Base-by-base conservation (phyloP, 139 green algal species). In the Tetratostichococcus sp. region DNA sequence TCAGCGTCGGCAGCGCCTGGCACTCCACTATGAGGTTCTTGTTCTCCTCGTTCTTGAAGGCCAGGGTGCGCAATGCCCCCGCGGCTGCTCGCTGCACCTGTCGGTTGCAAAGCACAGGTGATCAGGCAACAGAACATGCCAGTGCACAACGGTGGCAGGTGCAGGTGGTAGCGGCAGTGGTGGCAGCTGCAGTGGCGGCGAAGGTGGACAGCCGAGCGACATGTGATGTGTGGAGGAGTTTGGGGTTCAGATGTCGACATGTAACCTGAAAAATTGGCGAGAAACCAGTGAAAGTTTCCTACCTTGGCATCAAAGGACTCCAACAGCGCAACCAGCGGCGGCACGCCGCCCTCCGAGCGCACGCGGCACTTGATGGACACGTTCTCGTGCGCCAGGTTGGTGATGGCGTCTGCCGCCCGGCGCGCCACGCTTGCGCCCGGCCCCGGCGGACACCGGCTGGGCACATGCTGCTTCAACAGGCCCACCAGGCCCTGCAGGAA, bases 21-120 rank as follows among this genome's bases (percentile, higher is more conserved):
- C 89, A 89, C 39, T 98, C 90, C 62, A 98, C 95, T 21, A 99
- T 99, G 79, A 95, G 89, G 32, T 92, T 88, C 80, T 99, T 99
- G 88, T 98, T 98, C 58, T 97, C 91, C 32, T 98, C 94, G 70
- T 98, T 98, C 75, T 98, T 98, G 86, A 99, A 99, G 0, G 96
- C 95, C 30, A 99, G 85, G 4, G 94, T 98, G 31, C 95, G 83
- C 81, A 99, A 80, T 1, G 91, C 89, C 8, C 91, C 90, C 23
- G 93, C 93, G 23, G 88, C 90, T 21, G 95, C 94, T 0, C 92
- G 81, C 79, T 98, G 91, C 43, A 90, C 91, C n/a, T n/a, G n/a
- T n/a, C n/a, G n/a, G n/a, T n/a, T n/a, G n/a, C n/a, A n/a, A n/a
- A n/a, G n/a, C n/a, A n/a, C n/a, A n/a, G n/a, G n/a, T n/a, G n/a